phyloP scores from a whole-genome alignment of 768 basidiomycete species.

The Tylopilus sp. region DNA sequence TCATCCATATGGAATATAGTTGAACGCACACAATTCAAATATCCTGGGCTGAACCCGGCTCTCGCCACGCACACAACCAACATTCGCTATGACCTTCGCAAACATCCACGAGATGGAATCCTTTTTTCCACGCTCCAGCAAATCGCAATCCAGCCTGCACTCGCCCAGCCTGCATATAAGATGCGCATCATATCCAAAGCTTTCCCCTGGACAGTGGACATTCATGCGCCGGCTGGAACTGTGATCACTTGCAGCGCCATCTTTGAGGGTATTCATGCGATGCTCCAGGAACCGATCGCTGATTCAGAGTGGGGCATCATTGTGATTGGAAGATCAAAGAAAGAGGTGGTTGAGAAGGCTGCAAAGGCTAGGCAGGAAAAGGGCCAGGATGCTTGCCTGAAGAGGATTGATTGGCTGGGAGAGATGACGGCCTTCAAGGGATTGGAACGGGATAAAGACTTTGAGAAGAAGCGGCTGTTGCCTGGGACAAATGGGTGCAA shows the following conservation, averaged over 20 bases:
- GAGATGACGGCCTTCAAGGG: too few relatives aligned
- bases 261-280: too few relatives aligned
- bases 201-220: slow-evolving; percentile 68
- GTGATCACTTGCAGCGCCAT: slow-evolving; percentile 47
- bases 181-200: slow-evolving; percentile 55
- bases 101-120: slow-evolving; percentile 41
- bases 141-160: slow-evolving; percentile 36
- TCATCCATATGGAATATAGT: slow-evolving; percentile 6
- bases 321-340: slow-evolving; percentile 39
- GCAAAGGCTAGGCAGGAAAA: slow-evolving; percentile 45
- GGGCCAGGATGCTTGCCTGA: too few relatives aligned
- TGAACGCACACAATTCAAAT: slow-evolving; percentile 34
- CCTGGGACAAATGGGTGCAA: too few relatives aligned
- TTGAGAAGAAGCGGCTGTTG: too few relatives aligned
- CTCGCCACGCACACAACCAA: slow-evolving; percentile 51
- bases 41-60: slow-evolving; percentile 50
- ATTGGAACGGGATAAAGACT: slow-evolving; percentile 57
- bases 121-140: slow-evolving; percentile 40
- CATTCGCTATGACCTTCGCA: slow-evolving; percentile 48
- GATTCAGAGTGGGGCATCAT: too few relatives aligned
- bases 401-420: too few relatives aligned
- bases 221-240: slow-evolving; percentile 34
- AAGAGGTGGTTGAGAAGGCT: slow-evolving; percentile 47
- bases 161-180: slow-evolving; percentile 29
- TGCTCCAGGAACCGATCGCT: too few relatives aligned